Conservation (phyloP, 768 basidiomycete species). For the Phanerodontia chrysosporium region DNA sequence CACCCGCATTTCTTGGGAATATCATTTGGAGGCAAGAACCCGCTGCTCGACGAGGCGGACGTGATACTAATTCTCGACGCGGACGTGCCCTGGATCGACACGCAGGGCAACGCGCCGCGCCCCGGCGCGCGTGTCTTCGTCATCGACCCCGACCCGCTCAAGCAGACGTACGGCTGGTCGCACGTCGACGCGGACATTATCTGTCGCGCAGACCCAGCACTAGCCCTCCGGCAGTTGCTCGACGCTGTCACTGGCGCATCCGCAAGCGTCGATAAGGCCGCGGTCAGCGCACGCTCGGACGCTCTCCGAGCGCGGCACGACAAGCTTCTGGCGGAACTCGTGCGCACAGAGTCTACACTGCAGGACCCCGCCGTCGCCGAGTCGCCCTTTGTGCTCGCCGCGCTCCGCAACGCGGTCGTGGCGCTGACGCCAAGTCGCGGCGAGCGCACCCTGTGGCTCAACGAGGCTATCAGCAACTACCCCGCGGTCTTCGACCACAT, state of each 20-base stretch:
- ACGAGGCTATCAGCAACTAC: conserved; percentile 62
- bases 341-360: not conserved
- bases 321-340: not conserved
- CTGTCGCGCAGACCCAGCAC: conserved; percentile 51
- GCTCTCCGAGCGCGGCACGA: conserved; percentile 11
- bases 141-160: conserved; percentile 61
- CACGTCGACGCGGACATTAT: conserved; percentile 55
- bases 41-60: conserved; percentile 50
- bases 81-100: conserved; percentile 63
- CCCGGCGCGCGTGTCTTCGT: conserved; percentile 49
- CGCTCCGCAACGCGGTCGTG: conserved; percentile 41
- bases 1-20: conserved; percentile 52
- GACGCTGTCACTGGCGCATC: conserved; percentile 14
- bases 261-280: not conserved
- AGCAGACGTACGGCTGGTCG: conserved; percentile 43
- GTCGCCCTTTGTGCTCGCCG: conserved; percentile 33
- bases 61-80: conserved; percentile 61
- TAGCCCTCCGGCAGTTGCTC: conserved; percentile 48
- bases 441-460: conserved; percentile 43
- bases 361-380: conserved; percentile 35
- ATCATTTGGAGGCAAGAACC: conserved; percentile 45
- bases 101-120: conserved; percentile 38
- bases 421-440: conserved; percentile 36
- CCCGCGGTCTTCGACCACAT: conserved; percentile 55
- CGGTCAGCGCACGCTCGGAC: not conserved